Evolutionary conservation across 73 alveolate genomes (phyloP).

Genomic region (Symbiodinium pilosum): DNA sequence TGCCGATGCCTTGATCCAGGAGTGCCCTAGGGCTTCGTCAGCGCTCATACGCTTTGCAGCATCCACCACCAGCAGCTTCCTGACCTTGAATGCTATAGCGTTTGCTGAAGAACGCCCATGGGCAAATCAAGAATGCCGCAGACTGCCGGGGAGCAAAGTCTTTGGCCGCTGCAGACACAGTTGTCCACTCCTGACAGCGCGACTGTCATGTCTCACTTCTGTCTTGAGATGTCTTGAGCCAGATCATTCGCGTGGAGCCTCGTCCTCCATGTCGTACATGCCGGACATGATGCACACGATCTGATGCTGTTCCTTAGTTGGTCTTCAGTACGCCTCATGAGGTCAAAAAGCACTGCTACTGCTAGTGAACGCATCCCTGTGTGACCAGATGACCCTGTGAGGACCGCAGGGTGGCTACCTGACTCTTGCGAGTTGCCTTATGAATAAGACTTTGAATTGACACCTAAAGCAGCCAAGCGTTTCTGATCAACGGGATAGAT

Average conservation of each 20-base stretch:
- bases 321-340: neutral
- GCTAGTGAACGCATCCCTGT: no score
- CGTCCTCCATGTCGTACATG: conserved; percentile 92
- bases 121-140: no score
- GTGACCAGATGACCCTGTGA: no score
- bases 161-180: conserved; percentile 38
- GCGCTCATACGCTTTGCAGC: conserved; percentile 60
- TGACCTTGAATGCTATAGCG: conserved; percentile 31
- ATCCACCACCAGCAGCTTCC: conserved; percentile 85
- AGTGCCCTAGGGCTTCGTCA: conserved; percentile 59
- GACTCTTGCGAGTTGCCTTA: no score
- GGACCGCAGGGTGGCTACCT: no score
- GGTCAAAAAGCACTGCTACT: neutral
- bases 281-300: conserved; percentile 91
- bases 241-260: neutral
- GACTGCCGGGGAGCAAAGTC: conserved; percentile 28
- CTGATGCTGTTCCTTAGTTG: conserved; percentile 27
- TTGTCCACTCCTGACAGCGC: conserved; percentile 51
- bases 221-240: no score
- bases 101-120: no score
- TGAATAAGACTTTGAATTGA: no score
- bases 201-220: neutral
- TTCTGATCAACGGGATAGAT: neutral
- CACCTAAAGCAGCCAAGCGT: neutral
- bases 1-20: conserved; percentile 77